A percentile compares a stretch with the other conserved stretches of the same genome.
phyloP scores from a whole-genome alignment of 2,329 filamentous ascomycete species.

The Seiridium cupressi region DNA sequence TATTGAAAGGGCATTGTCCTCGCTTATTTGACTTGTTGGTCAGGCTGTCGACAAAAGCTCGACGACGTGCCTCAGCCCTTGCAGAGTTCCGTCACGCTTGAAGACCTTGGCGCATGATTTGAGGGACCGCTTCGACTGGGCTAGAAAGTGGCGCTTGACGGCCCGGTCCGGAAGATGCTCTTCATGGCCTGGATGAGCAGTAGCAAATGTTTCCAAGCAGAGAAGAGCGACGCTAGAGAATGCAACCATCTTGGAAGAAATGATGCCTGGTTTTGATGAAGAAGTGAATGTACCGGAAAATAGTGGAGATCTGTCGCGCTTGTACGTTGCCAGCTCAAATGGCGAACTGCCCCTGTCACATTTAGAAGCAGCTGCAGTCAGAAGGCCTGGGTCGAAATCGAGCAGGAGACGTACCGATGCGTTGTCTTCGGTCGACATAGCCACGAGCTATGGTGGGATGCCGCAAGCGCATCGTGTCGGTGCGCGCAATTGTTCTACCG shows the following conservation, averaged over 20 bases:
- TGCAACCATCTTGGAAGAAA: background rate
- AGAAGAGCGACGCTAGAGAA: background rate
- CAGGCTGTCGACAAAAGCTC: background rate
- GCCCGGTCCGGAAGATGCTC: background rate
- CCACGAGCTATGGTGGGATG: no score
- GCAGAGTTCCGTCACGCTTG: background rate
- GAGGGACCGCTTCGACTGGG: background rate
- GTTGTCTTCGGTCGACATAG: no score
- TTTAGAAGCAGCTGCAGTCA: no score
- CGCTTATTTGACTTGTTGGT: background rate
- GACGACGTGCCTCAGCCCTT: background rate
- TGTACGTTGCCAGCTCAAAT: no score
- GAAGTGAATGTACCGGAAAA: background rate
- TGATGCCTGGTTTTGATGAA: no score
- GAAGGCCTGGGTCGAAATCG: no score
- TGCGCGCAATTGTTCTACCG: no score
- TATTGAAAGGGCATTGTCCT: background rate
- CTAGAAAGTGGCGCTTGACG: background rate
- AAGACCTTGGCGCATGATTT: background rate
- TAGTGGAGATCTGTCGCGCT: background rate
- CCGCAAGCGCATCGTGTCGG: no score
- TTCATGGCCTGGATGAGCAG: background rate
- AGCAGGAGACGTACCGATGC: no score
- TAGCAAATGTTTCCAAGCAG: background rate
- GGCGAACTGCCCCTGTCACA: no score